A percentile compares a stretch with the other conserved stretches of the same genome.
Evolutionary conservation across 768 basidiomycete genomes (phyloP).

Genomic region (Tremella mesenterica): DNA sequence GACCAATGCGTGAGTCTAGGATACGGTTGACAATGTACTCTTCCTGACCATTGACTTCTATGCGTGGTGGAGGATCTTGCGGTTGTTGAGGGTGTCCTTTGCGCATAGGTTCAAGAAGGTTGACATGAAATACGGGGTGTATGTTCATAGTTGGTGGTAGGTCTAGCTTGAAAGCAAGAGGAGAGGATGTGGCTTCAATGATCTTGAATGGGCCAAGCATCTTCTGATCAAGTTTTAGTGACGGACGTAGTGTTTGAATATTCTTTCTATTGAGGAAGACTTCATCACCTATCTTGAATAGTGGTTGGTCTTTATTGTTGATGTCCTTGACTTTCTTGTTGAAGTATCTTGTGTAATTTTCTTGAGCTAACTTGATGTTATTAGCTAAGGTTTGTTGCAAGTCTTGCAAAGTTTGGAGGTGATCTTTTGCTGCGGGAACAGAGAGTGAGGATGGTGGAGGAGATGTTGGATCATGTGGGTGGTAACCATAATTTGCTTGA

Average conservation of each 20-base stretch:
- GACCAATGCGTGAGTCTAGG: conserved; percentile 3
- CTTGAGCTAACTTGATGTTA: neutral
- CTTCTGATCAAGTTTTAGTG: conserved; percentile 24
- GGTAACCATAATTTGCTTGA: neutral
- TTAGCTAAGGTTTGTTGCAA: neutral
- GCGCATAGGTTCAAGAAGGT: neutral
- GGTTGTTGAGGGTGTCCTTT: neutral
- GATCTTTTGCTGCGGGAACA: conserved; percentile 32
- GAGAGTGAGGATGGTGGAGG: conserved; percentile 47
- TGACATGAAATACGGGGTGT: conserved; percentile 2
- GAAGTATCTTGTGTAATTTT: neutral
- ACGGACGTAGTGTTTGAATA: conserved; percentile 17
- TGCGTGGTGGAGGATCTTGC: conserved; percentile 1
- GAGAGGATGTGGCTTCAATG: conserved; percentile 5
- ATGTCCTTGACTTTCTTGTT: neutral
- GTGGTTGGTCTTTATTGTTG: conserved; percentile 4
- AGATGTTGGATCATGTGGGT: conserved; percentile 22
- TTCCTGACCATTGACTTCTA: conserved; percentile 3
- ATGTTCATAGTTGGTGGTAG: conserved; percentile 1
- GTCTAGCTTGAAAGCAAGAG: conserved; percentile 3
- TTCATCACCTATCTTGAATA: conserved; percentile 17
- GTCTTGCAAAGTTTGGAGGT: neutral
- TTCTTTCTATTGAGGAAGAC: conserved; percentile 16
- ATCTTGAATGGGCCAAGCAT: conserved; percentile 22
- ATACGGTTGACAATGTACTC: conserved; percentile 6